These are phyloP conservation scores for Asterochloris erici DNA, from an alignment of 139 green algal species.

Conservation along the genomic window DNA sequence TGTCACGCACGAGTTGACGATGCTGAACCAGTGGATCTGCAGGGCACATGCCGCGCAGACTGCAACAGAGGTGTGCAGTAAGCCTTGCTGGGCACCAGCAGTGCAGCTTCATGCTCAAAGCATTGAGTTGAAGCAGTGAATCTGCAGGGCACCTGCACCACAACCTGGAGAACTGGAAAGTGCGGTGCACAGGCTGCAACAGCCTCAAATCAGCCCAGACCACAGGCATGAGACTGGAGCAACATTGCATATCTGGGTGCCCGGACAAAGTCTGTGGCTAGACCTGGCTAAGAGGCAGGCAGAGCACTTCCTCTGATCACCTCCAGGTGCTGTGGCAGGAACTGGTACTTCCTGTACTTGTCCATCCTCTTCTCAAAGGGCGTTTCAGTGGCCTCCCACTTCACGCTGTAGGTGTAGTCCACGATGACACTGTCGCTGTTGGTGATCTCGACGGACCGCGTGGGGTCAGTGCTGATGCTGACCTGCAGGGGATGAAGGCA, in stretches of 20 bases:
- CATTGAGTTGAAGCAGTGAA: too few relatives aligned
- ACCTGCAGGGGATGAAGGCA: not conserved
- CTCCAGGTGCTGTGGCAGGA: slow-evolving; percentile 93
- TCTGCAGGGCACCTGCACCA: too few relatives aligned
- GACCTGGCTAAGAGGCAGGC: too few relatives aligned
- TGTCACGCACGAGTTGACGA: slow-evolving; percentile 95
- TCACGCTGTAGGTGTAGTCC: slow-evolving; percentile 84
- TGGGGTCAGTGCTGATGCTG: slow-evolving; percentile 8
- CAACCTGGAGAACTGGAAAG: not conserved
- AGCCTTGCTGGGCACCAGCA: too few relatives aligned
- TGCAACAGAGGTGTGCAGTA: too few relatives aligned
- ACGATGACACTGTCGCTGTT: slow-evolving; percentile 23
- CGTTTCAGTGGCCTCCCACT: slow-evolving; percentile 69
- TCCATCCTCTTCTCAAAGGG: slow-evolving; percentile 84
- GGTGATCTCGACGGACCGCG: slow-evolving; percentile 3
- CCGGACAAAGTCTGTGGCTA: too few relatives aligned
- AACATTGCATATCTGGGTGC: too few relatives aligned
- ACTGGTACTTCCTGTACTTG: slow-evolving; percentile 84
- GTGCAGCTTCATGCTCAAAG: too few relatives aligned
- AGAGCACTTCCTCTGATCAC: slow-evolving; percentile 25
- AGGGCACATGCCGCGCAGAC: not conserved
- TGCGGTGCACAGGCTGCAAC: not conserved
- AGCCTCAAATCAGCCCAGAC: too few relatives aligned
- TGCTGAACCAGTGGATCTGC: slow-evolving; percentile 97
- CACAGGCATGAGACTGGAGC: too few relatives aligned